Percentiles rank a stretch among this genome's conserved stretches.
Evolutionary conservation across 1,284 basidiomycete species (phyloP).

Genomic region (Boletus smithii): DNA sequence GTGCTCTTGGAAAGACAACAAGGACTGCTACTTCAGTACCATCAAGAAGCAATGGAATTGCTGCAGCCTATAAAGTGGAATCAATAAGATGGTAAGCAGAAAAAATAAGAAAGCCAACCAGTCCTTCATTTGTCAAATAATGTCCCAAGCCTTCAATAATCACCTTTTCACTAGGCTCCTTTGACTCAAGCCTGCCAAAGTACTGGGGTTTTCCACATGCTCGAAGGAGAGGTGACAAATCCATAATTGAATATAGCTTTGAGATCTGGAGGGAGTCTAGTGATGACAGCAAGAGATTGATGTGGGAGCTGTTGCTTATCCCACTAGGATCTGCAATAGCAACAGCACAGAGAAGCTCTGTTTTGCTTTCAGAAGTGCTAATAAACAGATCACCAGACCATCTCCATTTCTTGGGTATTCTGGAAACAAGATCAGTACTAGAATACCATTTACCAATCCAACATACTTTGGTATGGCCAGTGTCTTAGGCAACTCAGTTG

Average conservation of each 20-base stretch:
- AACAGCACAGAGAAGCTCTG: slow-evolving; percentile 47
- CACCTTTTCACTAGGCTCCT: slow-evolving; percentile 40
- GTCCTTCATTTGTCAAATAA: slow-evolving; percentile 45
- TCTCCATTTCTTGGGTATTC: slow-evolving; percentile 43
- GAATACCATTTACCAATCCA: background rate
- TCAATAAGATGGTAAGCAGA: slow-evolving; percentile 1
- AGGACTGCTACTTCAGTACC: slow-evolving; percentile 40
- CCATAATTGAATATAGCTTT: slow-evolving; percentile 45
- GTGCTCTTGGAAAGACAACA: slow-evolving; percentile 42
- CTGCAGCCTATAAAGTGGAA: slow-evolving; percentile 43
- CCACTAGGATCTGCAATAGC: slow-evolving; percentile 45
- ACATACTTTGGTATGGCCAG: slow-evolving; percentile 25
- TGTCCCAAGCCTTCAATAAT: slow-evolving; percentile 41
- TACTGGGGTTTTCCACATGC: slow-evolving; percentile 51
- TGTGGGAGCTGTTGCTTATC: slow-evolving; percentile 43
- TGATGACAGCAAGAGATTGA: slow-evolving; percentile 43
- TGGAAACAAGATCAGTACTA: slow-evolving; percentile 9
- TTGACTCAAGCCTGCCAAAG: slow-evolving; percentile 43
- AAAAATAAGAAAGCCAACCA: slow-evolving; percentile 35
- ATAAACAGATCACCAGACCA: slow-evolving; percentile 49
- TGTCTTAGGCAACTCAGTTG: slow-evolving; percentile 16
- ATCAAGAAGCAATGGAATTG: slow-evolving; percentile 47
- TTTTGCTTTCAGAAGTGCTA: slow-evolving; percentile 27
- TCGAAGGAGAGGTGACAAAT: slow-evolving; percentile 44
- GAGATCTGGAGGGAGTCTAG: slow-evolving; percentile 43